A percentile compares a stretch with the other conserved stretches of the same genome.
Conservation (phyloP, 2,329 filamentous ascomycete genomes). For the Neodidymelliopsis sp. region DNA sequence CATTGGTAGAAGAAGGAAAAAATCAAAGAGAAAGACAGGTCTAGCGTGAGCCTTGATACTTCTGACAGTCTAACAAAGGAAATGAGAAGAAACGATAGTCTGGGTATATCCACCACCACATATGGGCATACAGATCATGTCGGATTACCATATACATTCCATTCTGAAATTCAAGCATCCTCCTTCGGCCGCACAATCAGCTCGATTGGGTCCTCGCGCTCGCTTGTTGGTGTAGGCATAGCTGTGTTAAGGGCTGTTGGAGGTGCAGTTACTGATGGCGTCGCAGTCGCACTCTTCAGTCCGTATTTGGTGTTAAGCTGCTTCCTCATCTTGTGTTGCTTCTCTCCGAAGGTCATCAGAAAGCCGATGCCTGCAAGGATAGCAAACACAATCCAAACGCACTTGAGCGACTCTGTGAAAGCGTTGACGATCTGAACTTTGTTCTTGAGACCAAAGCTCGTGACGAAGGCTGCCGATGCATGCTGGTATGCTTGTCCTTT, state of each 20-base stretch:
- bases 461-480: conserved; percentile 30
- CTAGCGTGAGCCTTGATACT: not conserved
- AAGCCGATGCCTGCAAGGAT: conserved; percentile 45
- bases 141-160: conserved; percentile 2
- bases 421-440: conserved; percentile 42
- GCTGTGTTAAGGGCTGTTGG: no score
- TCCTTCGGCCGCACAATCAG: not conserved
- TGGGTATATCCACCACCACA: conserved; percentile 10
- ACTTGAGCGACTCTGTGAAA: conserved; percentile 46
- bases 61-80: not conserved
- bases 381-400: conserved; percentile 51
- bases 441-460: conserved; percentile 20
- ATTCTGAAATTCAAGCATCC: conserved; percentile 1
- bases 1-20: conserved; percentile 7
- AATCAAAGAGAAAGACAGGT: not conserved
- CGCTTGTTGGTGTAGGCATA: not conserved
- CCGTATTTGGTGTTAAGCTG: conserved; percentile 53
- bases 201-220: not conserved
- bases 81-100: not conserved
- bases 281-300: conserved; percentile 31
- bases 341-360: conserved; percentile 44
- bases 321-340: conserved; percentile 48
- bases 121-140: not conserved
- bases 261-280: not conserved
- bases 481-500: conserved; percentile 40